Evolutionary conservation across 495 filamentous ascomycete species (phyloP).

Genomic region (Lophiostoma macrostomum): DNA sequence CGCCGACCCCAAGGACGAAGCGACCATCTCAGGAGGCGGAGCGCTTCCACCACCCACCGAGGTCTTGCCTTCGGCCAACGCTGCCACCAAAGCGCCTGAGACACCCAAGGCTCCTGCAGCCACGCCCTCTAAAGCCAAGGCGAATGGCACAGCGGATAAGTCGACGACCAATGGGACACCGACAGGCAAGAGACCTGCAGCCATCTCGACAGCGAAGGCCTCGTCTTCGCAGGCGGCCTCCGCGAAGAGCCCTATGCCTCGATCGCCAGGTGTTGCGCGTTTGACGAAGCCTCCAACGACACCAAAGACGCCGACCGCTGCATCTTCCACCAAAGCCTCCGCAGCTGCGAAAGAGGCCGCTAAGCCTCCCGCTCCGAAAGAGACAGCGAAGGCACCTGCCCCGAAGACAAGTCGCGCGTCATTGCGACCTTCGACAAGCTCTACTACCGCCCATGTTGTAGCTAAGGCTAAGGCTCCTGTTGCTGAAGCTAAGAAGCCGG

Average conservation of each 20-base stretch:
- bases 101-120: not conserved
- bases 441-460: slow-evolving; percentile 9
- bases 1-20: slow-evolving; percentile 40
- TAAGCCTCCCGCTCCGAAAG: not conserved
- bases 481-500: slow-evolving; percentile 17
- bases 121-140: slow-evolving; percentile 4
- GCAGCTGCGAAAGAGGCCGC: not conserved
- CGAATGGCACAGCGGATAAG: slow-evolving; percentile 3
- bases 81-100: not conserved
- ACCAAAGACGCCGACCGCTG: slow-evolving; percentile 15
- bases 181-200: slow-evolving; percentile 49
- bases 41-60: slow-evolving; percentile 34
- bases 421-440: slow-evolving; percentile 11
- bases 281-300: slow-evolving; percentile 29
- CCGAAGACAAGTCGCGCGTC: slow-evolving; percentile 19
- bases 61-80: not conserved
- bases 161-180: slow-evolving; percentile 13
- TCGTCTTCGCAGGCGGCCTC: slow-evolving; percentile 14
- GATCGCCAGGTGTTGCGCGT: slow-evolving; percentile 24
- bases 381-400: slow-evolving; percentile 15
- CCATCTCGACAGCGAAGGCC: slow-evolving; percentile 47
- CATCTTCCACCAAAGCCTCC: slow-evolving; percentile 12
- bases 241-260: slow-evolving; percentile 29
- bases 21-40: slow-evolving; percentile 39
- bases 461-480: slow-evolving; percentile 23